Conservation (phyloP, 495 filamentous ascomycete genomes). For the Hypoxylon lienhwacheense region DNA sequence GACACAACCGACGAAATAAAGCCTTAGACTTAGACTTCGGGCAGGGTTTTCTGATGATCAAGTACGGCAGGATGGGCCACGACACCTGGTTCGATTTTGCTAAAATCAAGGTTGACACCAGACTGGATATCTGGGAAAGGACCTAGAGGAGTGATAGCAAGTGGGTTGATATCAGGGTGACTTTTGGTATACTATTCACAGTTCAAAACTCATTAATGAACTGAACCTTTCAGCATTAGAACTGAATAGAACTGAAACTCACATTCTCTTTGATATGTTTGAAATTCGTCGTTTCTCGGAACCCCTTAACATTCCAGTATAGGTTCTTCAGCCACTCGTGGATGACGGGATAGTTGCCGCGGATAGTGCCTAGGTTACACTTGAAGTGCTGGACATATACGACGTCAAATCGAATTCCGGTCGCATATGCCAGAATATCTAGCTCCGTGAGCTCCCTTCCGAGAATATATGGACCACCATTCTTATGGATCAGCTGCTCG, state of each 20-base stretch:
- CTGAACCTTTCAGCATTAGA: neutral
- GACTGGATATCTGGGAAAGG: constrained; percentile 61
- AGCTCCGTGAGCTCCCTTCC: constrained; percentile 68
- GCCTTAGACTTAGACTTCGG: constrained; percentile 11
- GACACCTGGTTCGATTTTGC: constrained; percentile 15
- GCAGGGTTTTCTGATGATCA: constrained; percentile 22
- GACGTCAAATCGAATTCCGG: constrained; percentile 68
- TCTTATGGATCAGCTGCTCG: constrained; percentile 59
- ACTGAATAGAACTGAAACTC: neutral
- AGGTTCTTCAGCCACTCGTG: constrained; percentile 69
- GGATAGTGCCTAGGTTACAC: constrained; percentile 71
- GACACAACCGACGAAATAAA: too few species aligned
- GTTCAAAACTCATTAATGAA: constrained; percentile 9
- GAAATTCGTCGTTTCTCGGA: constrained; percentile 71
- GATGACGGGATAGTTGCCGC: constrained; percentile 68
- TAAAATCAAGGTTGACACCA: constrained; percentile 31
- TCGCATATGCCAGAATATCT: constrained; percentile 63
- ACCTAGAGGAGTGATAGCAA: constrained; percentile 65
- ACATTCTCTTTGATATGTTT: constrained; percentile 58
- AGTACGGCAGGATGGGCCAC: constrained; percentile 21
- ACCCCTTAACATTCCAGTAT: constrained; percentile 72
- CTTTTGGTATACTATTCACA: constrained; percentile 51
- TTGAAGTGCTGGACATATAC: constrained; percentile 70
- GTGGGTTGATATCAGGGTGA: constrained; percentile 62
- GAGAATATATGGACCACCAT: constrained; percentile 62